A percentile compares a stretch with the other conserved stretches of the same genome.
These are phyloP conservation scores for Schizopora paradoxa DNA, from an alignment of 1,284 basidiomycete species.

Conservation along the genomic window DNA sequence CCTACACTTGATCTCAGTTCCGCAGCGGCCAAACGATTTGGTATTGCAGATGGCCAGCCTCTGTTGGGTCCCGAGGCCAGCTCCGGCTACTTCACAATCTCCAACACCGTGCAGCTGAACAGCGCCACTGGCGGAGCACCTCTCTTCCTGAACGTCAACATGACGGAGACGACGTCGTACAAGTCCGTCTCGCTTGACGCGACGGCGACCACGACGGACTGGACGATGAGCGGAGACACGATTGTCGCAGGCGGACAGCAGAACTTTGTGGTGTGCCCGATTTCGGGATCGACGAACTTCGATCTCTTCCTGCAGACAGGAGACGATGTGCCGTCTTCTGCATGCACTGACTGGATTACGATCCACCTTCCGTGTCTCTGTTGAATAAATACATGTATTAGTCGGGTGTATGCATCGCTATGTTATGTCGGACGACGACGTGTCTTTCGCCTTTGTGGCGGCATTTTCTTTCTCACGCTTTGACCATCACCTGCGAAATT, in stretches of 20 bases:
- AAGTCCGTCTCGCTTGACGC: constrained; percentile 42
- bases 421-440: not conserved
- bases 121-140: constrained; percentile 31
- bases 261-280: constrained; percentile 52
- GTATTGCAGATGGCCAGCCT: constrained; percentile 31
- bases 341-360: constrained; percentile 41
- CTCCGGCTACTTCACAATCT: constrained; percentile 47
- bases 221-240: constrained; percentile 56
- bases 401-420: not conserved
- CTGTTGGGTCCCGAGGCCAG: constrained; percentile 50
- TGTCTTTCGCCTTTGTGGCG: not conserved
- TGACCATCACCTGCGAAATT: not conserved
- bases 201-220: constrained; percentile 46
- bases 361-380: constrained; percentile 16
- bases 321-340: constrained; percentile 38
- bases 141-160: constrained; percentile 45
- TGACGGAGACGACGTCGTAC: constrained; percentile 41
- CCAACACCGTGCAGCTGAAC: constrained; percentile 41
- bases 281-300: constrained; percentile 37
- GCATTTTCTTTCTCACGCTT: not conserved
- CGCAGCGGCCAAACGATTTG: not conserved
- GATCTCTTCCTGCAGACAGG: constrained; percentile 45
- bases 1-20: too few relatives aligned
- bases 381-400: not conserved
- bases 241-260: constrained; percentile 49